These are phyloP conservation scores for Trichoderma reesei DNA, from an alignment of 495 filamentous ascomycete species.

Conservation along the genomic window DNA sequence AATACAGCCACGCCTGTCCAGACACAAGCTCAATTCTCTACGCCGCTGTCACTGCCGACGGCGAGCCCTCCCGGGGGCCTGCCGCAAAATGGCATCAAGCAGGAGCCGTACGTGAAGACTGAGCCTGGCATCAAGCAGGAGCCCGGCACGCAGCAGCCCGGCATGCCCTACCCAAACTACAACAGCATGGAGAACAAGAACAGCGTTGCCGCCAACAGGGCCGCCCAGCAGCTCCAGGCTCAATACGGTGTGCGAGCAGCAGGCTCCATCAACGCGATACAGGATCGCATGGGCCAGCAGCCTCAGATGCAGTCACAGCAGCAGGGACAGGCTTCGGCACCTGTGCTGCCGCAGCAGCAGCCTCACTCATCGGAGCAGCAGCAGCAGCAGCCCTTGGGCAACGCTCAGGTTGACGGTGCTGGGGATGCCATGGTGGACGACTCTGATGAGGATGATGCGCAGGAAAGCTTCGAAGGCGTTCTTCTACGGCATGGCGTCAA, in stretches of 20 bases:
- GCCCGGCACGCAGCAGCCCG: slow-evolving; percentile 18
- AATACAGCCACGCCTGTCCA: slow-evolving; percentile 24
- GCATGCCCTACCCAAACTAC: slow-evolving; percentile 9
- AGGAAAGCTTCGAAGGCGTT: slow-evolving; percentile 38
- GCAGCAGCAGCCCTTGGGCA: slow-evolving; percentile 26
- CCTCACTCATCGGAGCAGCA: slow-evolving; percentile 13
- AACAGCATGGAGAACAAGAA: slow-evolving; percentile 17
- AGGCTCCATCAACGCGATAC: slow-evolving; percentile 50
- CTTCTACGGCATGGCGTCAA: slow-evolving; percentile 34
- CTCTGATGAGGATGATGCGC: slow-evolving; percentile 36
- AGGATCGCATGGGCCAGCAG: slow-evolving; percentile 28
- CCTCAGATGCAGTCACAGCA: slow-evolving; percentile 22
- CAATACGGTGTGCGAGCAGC: slow-evolving; percentile 65
- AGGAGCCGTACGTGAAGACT: slow-evolving; percentile 23
- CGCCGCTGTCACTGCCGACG: slow-evolving; percentile 16
- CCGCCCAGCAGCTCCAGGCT: slow-evolving; percentile 54
- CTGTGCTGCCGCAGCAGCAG: slow-evolving; percentile 29
- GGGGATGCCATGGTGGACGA: slow-evolving; percentile 26
- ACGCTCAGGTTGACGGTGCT: slow-evolving; percentile 66
- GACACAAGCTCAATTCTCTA: slow-evolving; percentile 22
- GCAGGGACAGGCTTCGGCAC: slow-evolving; percentile 29
- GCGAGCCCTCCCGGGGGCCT: slow-evolving; percentile 28
- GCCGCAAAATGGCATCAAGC: slow-evolving; percentile 23
- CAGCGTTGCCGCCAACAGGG: slow-evolving; percentile 50
- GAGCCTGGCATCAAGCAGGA: slow-evolving; percentile 21